phyloP scores from a whole-genome alignment of 2,329 filamentous ascomycete species.

The Colletotrichum sojae region DNA sequence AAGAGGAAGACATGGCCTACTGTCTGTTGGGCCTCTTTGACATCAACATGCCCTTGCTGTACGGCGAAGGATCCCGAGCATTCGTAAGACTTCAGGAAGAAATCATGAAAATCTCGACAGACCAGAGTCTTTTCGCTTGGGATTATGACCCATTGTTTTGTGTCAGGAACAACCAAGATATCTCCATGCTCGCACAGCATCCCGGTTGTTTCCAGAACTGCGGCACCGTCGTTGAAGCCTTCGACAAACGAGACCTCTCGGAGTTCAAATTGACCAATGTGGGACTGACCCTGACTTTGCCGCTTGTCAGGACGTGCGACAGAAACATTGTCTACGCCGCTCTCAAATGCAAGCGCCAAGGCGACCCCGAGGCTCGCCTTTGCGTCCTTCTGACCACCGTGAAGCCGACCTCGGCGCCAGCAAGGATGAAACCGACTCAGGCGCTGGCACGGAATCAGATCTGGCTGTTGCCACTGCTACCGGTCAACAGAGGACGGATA shows the following conservation, averaged over 20 bases:
- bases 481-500: too few species aligned
- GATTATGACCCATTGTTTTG: too few species aligned
- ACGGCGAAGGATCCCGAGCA: constrained; percentile 44
- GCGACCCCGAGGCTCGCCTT: accelerated
- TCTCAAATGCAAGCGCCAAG: neutral
- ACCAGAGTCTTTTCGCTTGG: constrained; percentile 16
- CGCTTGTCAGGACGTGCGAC: neutral
- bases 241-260: neutral
- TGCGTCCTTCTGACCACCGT: too few species aligned
- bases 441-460: too few species aligned
- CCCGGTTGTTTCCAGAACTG: neutral
- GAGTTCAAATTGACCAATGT: constrained; percentile 1
- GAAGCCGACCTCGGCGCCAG: too few species aligned
- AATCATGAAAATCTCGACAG: constrained; percentile 9
- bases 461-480: too few species aligned
- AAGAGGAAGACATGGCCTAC: constrained; percentile 44
- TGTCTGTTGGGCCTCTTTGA: constrained; percentile 46
- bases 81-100: constrained; percentile 42
- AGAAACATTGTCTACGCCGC: neutral
- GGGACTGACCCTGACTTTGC: neutral
- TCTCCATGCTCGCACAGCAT: neutral
- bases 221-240: neutral
- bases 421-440: too few species aligned
- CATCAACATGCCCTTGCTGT: constrained; percentile 46
- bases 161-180: too few species aligned